Evolutionary conservation across 495 filamentous ascomycete genomes (phyloP), one percentile per base, ranked within the genome.

Genomic region (Hyaloscypha variabilis): DNA sequence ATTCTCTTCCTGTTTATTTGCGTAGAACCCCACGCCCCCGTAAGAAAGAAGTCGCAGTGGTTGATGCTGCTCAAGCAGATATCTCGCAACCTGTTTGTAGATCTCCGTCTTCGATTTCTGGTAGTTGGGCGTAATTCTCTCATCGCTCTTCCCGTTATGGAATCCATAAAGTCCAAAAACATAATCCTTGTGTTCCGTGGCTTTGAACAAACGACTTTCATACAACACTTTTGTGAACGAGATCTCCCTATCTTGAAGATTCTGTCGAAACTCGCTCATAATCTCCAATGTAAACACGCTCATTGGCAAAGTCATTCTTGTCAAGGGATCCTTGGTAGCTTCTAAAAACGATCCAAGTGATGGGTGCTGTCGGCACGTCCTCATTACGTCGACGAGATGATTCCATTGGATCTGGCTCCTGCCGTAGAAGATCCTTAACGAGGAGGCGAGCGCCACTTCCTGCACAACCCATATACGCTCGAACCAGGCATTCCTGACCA

Each of bases 381-480:
- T 24, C 51, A 54, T 54, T 8, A 54, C 11, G 11, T 11, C 23
- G 23, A 54, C 23, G 8, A 54, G 10, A 23, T 54, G 8, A 8
- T 54, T 24, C 51, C 51, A 54, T 24, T 10, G 23, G 11, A 54
- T 54, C 24, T 13, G 11, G 10, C 11, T 54, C 10, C 23, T 24
- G 10, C 51, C 51, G 23, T 54, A 54, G 51, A 13, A 24, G 24
- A 54, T 23, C 24, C 23, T 10, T 8, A 54, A 13, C 51, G 51
- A 54, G 8, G 51, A 54, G 8, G 51, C 10, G 11, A 54, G 51
- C 11, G 51, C 51, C 11, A 54, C 51, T 24, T 54, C 51, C 23
- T 54, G 51, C 11, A 54, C 51, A 24, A 54, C 51, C 51, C 51
- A 54, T 8, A 54, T 24, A 13, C 51, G 11, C 8, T 54, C 51